Percentiles rank a stretch among this genome's conserved stretches.
Evolutionary conservation across 805 yeast species (phyloP).

Genomic region (Wickerhamiella occidentalis): DNA sequence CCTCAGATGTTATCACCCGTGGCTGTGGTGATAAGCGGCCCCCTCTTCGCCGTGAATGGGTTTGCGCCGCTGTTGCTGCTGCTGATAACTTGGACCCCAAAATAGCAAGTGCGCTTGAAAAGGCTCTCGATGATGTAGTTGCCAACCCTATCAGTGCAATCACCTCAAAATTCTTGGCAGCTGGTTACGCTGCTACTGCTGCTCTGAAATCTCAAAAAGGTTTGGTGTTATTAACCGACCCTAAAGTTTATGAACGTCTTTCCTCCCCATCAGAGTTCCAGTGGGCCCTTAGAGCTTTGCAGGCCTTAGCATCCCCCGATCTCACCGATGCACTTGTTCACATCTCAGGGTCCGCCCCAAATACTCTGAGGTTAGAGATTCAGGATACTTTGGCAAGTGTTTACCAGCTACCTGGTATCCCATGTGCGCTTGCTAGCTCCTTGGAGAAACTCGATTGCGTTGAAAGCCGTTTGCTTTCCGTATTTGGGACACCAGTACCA

Average conservation of each 20-base stretch:
- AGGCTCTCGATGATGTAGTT: constrained; percentile 14
- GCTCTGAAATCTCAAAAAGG: constrained; percentile 15
- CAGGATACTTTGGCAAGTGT: not conserved
- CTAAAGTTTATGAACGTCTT: constrained; percentile 18
- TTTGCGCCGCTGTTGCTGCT: constrained; percentile 34
- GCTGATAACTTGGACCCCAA: constrained; percentile 22
- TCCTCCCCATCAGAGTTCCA: constrained; percentile 12
- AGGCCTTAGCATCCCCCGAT: not conserved
- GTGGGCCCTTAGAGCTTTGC: constrained; percentile 14
- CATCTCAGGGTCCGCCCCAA: not conserved
- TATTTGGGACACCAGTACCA: constrained; percentile 5
- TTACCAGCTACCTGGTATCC: not conserved
- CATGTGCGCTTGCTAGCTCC: constrained; percentile 3
- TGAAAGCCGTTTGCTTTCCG: not conserved
- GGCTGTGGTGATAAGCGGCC: constrained; percentile 60
- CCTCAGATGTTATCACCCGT: constrained; percentile 29
- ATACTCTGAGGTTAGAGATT: not conserved
- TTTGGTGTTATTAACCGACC: constrained; percentile 11
- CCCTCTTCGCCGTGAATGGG: constrained; percentile 59
- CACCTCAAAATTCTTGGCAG: constrained; percentile 31
- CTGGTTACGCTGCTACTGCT: constrained; percentile 40
- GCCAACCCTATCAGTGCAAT: constrained; percentile 17
- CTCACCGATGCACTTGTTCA: constrained; percentile 5
- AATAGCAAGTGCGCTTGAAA: constrained; percentile 12
- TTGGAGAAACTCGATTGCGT: constrained; percentile 1